Conservation (phyloP, 768 basidiomycete species). For the Suillus bovinus region DNA sequence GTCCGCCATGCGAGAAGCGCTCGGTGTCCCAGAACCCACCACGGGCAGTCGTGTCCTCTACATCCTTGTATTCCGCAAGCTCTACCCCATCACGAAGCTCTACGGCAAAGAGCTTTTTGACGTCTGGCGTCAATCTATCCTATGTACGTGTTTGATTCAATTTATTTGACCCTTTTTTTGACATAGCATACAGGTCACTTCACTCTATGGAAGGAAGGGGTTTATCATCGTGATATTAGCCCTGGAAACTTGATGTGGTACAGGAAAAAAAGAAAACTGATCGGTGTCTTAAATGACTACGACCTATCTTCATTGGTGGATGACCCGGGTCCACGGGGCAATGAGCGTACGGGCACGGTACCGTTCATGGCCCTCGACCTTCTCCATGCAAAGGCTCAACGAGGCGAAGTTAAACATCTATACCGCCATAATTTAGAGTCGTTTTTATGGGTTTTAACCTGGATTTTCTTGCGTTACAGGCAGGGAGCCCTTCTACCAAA, state of each 20-base stretch:
- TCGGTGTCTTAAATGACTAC: neutral
- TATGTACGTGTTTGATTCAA: neutral
- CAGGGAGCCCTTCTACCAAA: neutral
- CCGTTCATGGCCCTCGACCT: neutral
- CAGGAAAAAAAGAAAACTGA: neutral
- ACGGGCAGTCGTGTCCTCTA: neutral
- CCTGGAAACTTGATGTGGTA: neutral
- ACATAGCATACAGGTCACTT: neutral
- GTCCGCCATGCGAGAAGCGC: neutral
- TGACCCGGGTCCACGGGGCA: neutral
- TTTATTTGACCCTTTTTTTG: neutral
- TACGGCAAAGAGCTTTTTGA: neutral
- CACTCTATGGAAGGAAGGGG: neutral
- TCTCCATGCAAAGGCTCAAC: neutral
- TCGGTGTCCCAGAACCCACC: neutral
- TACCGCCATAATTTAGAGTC: neutral
- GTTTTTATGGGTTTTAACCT: neutral
- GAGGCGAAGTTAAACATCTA: neutral
- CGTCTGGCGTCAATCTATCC: neutral
- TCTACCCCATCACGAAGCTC: neutral
- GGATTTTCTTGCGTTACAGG: neutral
- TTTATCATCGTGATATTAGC: neutral
- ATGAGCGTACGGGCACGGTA: neutral
- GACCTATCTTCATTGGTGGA: neutral
- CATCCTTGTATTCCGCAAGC: neutral